Evolutionary conservation across 1,284 basidiomycete species (phyloP), one percentile per base, ranked within the genome.

Genomic region (Microbotryomycetes sp.): DNA sequence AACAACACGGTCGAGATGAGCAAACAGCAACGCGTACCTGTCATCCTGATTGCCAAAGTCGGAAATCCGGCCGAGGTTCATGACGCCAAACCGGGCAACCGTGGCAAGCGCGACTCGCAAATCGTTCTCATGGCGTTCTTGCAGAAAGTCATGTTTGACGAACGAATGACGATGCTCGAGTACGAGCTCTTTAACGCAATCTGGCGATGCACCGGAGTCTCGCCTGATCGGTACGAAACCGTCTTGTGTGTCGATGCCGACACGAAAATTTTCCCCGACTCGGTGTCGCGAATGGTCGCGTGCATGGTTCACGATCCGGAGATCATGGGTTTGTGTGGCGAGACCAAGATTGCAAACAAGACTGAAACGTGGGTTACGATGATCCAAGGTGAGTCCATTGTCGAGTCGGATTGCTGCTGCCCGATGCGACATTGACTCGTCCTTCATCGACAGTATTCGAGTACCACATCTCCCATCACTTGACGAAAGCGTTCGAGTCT

Each of bases 401-500:
- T n/a, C 1, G 13, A 48, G 23, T 16, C 45, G 24, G 41, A 45
- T 45, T 11, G 7, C 45, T 47, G 50, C 26, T 27, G 5, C 27
- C 64, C 59, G 52, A 61, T n/a, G 18, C 31, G 5, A 41, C 18
- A 31, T 29, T 57, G 65, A 47, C 41, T 54, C 47, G 6, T 24
- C 28, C 15, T 16, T 21, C 5, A 68, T 6, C 15, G 1, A n/a
- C 59, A 73, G 76, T 78, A 88, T 97, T 97, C 76, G 94, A 97
- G 77, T 98, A 98, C 78, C 97, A 97, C 81, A 97, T 97, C 76
- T 97, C 94, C 16, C 94, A 98, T 75, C 96, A 98, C 77, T 83
- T 92, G 81, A 96, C 77, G 71, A 74, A 78, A 69, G 76, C 76
- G 3, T 78, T 76, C 68, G 77, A 78, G 66, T 72, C 76, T 3